Conservation (phyloP, 2,329 filamentous ascomycete species). For the Penicillium nordicum region DNA sequence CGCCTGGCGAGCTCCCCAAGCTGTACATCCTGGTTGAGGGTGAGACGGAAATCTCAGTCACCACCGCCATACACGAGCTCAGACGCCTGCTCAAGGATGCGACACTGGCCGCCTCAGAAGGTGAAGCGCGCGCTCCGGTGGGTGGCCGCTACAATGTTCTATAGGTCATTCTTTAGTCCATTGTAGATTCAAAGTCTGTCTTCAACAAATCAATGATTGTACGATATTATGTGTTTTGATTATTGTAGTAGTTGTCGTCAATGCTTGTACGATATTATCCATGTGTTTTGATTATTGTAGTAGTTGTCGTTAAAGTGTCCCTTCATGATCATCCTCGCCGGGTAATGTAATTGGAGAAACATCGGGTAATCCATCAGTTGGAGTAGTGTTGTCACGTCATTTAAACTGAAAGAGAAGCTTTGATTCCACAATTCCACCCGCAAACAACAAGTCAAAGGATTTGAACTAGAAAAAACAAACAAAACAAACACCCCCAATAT, state of each 20-base stretch:
- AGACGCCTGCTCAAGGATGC: constrained; percentile 85
- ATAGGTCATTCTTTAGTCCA: constrained; percentile 58
- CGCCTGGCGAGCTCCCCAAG: constrained; percentile 75
- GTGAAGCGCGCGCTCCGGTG: constrained; percentile 73
- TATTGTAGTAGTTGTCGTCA: not conserved
- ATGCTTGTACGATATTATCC: constrained; percentile 9
- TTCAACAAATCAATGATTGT: not conserved
- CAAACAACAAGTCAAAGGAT: not conserved
- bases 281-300: not conserved
- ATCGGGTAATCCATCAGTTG: too few relatives aligned
- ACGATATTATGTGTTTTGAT: constrained; percentile 1
- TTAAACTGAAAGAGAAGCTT: not conserved
- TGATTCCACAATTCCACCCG: not conserved
- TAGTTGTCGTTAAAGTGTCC: rapidly evolving
- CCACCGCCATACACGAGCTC: constrained; percentile 84
- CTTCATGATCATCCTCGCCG: not conserved
- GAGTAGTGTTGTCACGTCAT: not conserved
- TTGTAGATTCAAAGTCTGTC: too few relatives aligned
- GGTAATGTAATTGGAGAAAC: not conserved
- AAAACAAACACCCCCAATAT: too few relatives aligned
- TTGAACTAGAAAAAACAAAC: too few relatives aligned
- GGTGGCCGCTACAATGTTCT: constrained; percentile 84
- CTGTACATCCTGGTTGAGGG: constrained; percentile 97
- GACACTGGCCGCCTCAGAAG: constrained; percentile 82
- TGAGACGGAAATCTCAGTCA: constrained; percentile 89